Conservation (phyloP, 345 rosid genomes). For the Citrus mangshanensis region DNA sequence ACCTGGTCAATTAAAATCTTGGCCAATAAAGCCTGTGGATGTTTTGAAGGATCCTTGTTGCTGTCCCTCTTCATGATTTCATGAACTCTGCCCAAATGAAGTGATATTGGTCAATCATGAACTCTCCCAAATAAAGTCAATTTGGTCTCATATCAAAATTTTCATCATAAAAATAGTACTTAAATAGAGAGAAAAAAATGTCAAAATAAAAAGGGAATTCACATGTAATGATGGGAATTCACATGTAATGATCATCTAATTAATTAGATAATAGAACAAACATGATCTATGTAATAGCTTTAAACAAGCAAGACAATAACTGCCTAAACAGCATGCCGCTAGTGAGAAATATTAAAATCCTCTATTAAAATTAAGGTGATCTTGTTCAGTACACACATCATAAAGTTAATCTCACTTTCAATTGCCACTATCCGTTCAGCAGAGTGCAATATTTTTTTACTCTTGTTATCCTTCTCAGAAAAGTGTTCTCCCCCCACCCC, state of each 20-base stretch:
- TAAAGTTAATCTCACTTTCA: background rate
- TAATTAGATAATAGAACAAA: background rate
- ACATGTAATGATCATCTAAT: background rate
- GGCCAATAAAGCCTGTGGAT: conserved; percentile 73
- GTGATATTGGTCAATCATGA: background rate
- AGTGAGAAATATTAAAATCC: background rate
- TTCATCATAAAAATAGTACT: background rate
- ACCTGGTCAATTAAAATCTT: conserved; percentile 85
- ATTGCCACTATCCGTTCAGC: background rate
- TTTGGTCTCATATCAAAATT: conserved; percentile 8
- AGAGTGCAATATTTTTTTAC: background rate
- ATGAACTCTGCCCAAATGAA: conserved; percentile 61
- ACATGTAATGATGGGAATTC: background rate
- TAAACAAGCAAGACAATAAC: background rate
- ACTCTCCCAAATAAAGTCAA: no score
- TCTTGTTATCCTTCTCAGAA: background rate
- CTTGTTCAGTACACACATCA: background rate
- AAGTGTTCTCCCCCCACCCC: background rate
- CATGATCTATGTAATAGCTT: background rate
- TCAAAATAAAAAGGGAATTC: background rate
- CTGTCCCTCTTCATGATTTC: conserved; percentile 82
- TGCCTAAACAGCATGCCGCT: background rate
- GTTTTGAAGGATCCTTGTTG: conserved; percentile 63
- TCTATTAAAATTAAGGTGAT: background rate
- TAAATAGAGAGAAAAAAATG: background rate